Percentiles rank a stretch among this genome's conserved stretches.
Conservation (phyloP, 1,284 basidiomycete species). For the Malassezia restricta region DNA sequence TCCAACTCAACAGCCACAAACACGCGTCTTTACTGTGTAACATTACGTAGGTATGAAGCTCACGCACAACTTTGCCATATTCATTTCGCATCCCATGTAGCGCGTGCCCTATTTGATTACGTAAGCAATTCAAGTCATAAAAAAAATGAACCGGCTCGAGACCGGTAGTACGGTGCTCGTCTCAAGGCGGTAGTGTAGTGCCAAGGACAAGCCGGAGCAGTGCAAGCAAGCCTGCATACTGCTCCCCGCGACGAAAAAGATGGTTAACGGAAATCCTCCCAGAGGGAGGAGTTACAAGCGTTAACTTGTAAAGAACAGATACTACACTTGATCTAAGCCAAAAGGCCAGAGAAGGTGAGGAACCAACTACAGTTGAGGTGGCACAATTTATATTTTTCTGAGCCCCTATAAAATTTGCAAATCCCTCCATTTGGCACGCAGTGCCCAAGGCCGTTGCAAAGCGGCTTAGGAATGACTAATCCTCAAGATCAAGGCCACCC, state of each 20-base stretch:
- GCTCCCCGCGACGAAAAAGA: slow-evolving; percentile 19
- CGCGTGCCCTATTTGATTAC: slow-evolving; percentile 1
- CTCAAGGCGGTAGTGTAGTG: slow-evolving; percentile 21
- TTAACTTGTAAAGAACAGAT: slow-evolving; percentile 31
- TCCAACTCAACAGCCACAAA: neutral
- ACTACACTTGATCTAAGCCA: slow-evolving; percentile 37
- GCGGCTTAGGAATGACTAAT: slow-evolving; percentile 6
- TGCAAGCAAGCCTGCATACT: slow-evolving; percentile 18
- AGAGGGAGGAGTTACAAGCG: slow-evolving; percentile 21
- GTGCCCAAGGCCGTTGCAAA: slow-evolving; percentile 10
- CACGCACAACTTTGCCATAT: neutral
- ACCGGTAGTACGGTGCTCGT: slow-evolving; percentile 20
- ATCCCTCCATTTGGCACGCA: neutral
- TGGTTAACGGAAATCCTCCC: slow-evolving; percentile 21
- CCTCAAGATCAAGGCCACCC: neutral
- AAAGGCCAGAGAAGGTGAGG: slow-evolving; percentile 27
- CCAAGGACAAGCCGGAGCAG: slow-evolving; percentile 21
- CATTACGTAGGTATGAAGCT: neutral
- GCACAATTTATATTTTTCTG: slow-evolving; percentile 11
- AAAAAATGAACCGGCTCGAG: slow-evolving; percentile 8
- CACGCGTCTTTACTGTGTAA: neutral
- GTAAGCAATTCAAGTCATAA: slow-evolving; percentile 1
- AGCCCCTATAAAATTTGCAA: neutral
- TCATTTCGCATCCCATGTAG: neutral
- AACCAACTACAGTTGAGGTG: neutral